phyloP scores from a whole-genome alignment of 257 asterid genomes.

The Haberlea rhodopensis region DNA sequence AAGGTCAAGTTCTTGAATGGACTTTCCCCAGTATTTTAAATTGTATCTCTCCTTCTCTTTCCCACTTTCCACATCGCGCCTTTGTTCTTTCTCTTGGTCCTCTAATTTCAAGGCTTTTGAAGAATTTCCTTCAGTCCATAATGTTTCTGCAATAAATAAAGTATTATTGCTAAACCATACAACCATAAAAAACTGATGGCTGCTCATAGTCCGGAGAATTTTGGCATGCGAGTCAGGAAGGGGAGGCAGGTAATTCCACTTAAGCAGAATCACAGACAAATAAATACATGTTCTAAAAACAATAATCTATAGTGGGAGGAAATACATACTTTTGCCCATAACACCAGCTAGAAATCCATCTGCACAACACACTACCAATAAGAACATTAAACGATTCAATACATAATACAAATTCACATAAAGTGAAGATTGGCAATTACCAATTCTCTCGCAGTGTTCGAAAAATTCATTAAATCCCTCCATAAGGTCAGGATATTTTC shows the following conservation, averaged over 20 bases:
- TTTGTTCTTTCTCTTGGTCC: conserved; percentile 78
- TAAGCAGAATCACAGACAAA: neutral
- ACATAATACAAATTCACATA: conserved; percentile 9
- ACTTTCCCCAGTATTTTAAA: conserved; percentile 88
- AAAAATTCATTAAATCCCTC: conserved; percentile 81
- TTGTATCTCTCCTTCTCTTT: conserved; percentile 81
- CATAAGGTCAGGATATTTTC: conserved; percentile 90
- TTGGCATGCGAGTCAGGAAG: neutral
- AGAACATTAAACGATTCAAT: conserved; percentile 27
- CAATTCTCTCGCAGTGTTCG: conserved; percentile 87
- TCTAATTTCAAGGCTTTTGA: conserved; percentile 62
- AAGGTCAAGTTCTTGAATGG: conserved; percentile 97
- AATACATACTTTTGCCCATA: conserved; percentile 83
- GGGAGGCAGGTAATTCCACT: neutral
- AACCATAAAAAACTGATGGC: conserved; percentile 5
- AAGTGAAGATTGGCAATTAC: conserved; percentile 40
- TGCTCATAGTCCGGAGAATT: conserved; percentile 11
- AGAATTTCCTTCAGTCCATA: conserved; percentile 78
- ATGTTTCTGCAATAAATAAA: conserved; percentile 51
- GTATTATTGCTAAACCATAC: conserved; percentile 28
- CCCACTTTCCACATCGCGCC: conserved; percentile 74
- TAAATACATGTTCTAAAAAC: neutral
- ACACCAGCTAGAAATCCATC: conserved; percentile 97
- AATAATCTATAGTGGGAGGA: neutral
- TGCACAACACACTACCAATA: conserved; percentile 43